Evolutionary conservation across 257 asterid genomes (phyloP).

Genomic region (Haberlea rhodopensis): DNA sequence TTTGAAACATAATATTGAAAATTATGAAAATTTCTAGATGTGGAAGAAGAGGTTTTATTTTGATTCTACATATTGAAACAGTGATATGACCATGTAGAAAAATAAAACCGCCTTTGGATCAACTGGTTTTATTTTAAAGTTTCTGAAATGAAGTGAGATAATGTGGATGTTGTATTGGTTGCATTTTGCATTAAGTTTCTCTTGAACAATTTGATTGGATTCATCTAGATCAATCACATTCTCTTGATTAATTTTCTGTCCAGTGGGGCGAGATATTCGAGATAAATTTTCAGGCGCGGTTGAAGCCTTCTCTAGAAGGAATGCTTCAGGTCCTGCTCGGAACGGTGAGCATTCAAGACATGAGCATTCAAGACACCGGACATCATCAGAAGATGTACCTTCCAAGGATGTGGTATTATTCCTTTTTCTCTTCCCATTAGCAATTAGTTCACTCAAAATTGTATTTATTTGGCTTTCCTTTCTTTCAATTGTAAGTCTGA

Average conservation of each 20-base stretch:
- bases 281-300: constrained; percentile 52
- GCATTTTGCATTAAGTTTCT: background rate
- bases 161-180: background rate
- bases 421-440: background rate
- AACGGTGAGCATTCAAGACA: constrained; percentile 45
- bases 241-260: constrained; percentile 1
- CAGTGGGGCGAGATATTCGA: constrained; percentile 49
- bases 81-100: background rate
- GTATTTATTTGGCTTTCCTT: background rate
- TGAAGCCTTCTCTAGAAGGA: constrained; percentile 53
- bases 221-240: constrained; percentile 4
- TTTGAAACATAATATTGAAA: background rate
- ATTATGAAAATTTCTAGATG: background rate
- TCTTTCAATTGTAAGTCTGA: background rate
- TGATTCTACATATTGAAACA: background rate
- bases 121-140: too few relatives aligned
- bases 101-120: background rate
- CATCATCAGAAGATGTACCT: constrained; percentile 31
- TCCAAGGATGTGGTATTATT: constrained; percentile 52
- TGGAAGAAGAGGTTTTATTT: background rate
- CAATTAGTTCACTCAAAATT: background rate
- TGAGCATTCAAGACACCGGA: constrained; percentile 4
- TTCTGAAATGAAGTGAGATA: background rate
- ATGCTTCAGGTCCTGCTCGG: constrained; percentile 37
- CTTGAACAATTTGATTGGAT: background rate